A percentile compares a stretch with the other conserved stretches of the same genome.
These are phyloP conservation scores for Cymodocea nodosa DNA, from an alignment of 116 monocot species.

Conservation along the genomic window DNA sequence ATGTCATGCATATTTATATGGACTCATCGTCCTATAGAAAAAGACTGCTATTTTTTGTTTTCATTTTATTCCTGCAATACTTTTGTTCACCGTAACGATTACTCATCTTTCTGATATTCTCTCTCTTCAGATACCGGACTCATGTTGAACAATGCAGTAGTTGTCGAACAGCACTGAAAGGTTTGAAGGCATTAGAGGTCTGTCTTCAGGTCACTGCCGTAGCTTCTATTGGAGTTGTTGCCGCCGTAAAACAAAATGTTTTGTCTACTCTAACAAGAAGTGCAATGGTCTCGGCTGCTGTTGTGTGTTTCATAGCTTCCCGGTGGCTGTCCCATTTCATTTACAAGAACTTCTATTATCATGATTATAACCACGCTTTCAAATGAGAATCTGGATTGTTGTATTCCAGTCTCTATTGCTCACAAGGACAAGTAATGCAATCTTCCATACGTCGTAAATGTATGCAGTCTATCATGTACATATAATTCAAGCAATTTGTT, in stretches of 20 bases:
- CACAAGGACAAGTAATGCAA: too few relatives aligned
- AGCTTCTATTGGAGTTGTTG: constrained; percentile 40
- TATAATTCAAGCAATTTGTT: too few relatives aligned
- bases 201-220: constrained; percentile 56
- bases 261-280: constrained; percentile 26
- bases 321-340: constrained; percentile 78
- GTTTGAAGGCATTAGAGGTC: constrained; percentile 48
- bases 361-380: constrained; percentile 87
- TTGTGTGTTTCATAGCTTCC: constrained; percentile 58
- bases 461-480: too few relatives aligned
- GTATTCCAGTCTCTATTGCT: too few relatives aligned
- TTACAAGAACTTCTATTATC: constrained; percentile 78
- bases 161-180: constrained; percentile 49
- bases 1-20: too few relatives aligned
- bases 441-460: too few relatives aligned
- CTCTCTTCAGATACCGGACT: constrained; percentile 51
- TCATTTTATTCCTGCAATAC: too few relatives aligned
- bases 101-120: neutral
- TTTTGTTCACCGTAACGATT: too few relatives aligned
- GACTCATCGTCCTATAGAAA: too few relatives aligned
- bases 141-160: constrained; percentile 81
- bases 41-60: too few relatives aligned
- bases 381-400: constrained; percentile 15
- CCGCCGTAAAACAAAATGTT: constrained; percentile 37
- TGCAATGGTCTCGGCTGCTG: constrained; percentile 31